Evolutionary conservation across 169 alveolate genomes (phyloP).

Genomic region (Eimeria mitis): DNA sequence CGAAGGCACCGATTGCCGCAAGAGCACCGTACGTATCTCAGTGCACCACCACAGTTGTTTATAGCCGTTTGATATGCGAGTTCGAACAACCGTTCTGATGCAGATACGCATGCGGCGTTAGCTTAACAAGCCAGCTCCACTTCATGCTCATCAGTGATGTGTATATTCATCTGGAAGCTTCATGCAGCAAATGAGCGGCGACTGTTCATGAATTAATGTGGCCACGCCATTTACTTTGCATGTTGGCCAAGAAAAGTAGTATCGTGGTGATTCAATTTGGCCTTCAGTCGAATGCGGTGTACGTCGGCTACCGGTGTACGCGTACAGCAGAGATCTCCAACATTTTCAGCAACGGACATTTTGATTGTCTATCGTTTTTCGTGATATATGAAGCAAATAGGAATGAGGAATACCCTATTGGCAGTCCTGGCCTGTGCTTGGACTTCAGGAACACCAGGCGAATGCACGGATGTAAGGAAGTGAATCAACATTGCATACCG

Average conservation of each 20-base stretch:
- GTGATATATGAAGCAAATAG: background rate
- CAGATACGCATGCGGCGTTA: background rate
- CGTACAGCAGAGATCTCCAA: background rate
- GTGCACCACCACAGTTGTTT: background rate
- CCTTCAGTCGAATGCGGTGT: background rate
- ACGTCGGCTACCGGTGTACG: background rate
- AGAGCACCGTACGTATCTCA: background rate
- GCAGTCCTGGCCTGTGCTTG: background rate
- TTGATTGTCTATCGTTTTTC: background rate
- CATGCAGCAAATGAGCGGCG: background rate
- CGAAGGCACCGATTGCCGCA: background rate
- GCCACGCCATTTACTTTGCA: no score
- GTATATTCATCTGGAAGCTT: background rate
- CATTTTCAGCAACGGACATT: background rate
- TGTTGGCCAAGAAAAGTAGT: no score
- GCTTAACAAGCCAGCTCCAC: background rate
- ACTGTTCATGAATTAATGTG: background rate
- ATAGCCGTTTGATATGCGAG: background rate
- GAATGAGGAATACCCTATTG: background rate
- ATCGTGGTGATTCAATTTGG: no score
- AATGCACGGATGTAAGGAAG: conserved; percentile 36
- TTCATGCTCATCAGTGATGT: background rate
- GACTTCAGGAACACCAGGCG: background rate
- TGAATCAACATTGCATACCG: background rate
- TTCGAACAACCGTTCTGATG: background rate